Base-by-base conservation (phyloP, 192 early-diverging fungal species). In the Umbelopsis sp. region DNA sequence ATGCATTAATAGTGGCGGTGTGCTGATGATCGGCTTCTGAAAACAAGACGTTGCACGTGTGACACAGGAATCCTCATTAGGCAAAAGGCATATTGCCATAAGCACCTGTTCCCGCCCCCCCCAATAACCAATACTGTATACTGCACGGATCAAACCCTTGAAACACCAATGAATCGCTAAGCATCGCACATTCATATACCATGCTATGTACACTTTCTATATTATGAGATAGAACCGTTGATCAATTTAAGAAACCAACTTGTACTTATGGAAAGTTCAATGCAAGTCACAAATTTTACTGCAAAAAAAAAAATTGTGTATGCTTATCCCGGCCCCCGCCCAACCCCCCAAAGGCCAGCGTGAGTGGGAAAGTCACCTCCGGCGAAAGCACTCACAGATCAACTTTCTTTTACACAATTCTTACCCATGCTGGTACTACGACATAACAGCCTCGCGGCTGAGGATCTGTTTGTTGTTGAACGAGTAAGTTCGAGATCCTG, bases 401-500 rank as follows among this genome's bases (percentile, higher is more conserved):
- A 49, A 16, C 47, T 62, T 62, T 34, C 29, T 34, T 34, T 62
- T 26, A 62, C 56, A 62, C 10, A 32, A 62, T 62, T 20, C 16
- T 20, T 34, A 34, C 31, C 26, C 24, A 87, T 87, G 83, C 75
- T 87, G 53, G 71, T 87, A 36, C 74, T 83, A 66, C 69, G 77
- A 47, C 75, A 83, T 66, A 85, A 83, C 68, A 74, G 59, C 53
- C 82, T 89, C 65, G 75, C 75, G 49, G 77, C 83, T 8, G 83
- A 85, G 45, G 86, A 90, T 77, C 83, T 92, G 56, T 82, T 84
- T 45, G 77, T 72, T 16, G 79, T 83, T 52, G 91, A 92, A 72
- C 44, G 79, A 54, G 83, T 85, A 82, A 76, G 81, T 81, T n/a
- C 12, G 7, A 16, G 9, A 25, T n/a, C 25, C 45, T 45, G 14